A percentile compares a stretch with the other conserved stretches of the same genome.
Conservation (phyloP, 129 eudicot genomes). For the Solidago caesia region DNA sequence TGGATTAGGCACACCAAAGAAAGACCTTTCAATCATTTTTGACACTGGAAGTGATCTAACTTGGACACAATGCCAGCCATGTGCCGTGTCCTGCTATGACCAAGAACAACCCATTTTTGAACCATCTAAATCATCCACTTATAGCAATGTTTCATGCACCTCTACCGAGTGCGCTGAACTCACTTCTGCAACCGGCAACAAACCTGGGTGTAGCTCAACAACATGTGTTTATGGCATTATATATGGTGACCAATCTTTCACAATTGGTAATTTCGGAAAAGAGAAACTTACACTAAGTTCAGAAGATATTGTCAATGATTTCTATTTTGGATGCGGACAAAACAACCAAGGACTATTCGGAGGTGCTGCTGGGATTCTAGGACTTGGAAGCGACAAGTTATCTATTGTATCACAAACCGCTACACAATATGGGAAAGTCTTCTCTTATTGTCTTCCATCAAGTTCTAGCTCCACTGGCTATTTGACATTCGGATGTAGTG, state of each 20-base stretch:
- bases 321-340: constrained; percentile 77
- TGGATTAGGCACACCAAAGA: constrained; percentile 75
- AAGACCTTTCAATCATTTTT: constrained; percentile 53
- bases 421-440: constrained; percentile 45
- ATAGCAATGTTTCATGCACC: constrained; percentile 60
- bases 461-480: constrained; percentile 47
- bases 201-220: constrained; percentile 45
- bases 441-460: constrained; percentile 83
- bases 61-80: constrained; percentile 92
- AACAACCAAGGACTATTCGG: constrained; percentile 68
- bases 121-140: constrained; percentile 59
- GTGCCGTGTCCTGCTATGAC: constrained; percentile 50
- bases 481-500: constrained; percentile 50
- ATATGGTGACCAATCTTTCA: constrained; percentile 74
- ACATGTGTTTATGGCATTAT: constrained; percentile 63
- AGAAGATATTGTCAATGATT: constrained; percentile 29
- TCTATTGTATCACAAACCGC: constrained; percentile 66
- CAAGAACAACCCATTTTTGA: constrained; percentile 63
- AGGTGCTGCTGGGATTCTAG: constrained; percentile 57
- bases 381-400: constrained; percentile 55
- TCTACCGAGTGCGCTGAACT: constrained; percentile 46
- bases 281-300: constrained; percentile 54
- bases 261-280: constrained; percentile 53
- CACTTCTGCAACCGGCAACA: constrained; percentile 51
- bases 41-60: constrained; percentile 91